These are phyloP conservation scores for Ambrosia artemisiifolia DNA, from an alignment of 129 eudicot species.

Conservation along the genomic window DNA sequence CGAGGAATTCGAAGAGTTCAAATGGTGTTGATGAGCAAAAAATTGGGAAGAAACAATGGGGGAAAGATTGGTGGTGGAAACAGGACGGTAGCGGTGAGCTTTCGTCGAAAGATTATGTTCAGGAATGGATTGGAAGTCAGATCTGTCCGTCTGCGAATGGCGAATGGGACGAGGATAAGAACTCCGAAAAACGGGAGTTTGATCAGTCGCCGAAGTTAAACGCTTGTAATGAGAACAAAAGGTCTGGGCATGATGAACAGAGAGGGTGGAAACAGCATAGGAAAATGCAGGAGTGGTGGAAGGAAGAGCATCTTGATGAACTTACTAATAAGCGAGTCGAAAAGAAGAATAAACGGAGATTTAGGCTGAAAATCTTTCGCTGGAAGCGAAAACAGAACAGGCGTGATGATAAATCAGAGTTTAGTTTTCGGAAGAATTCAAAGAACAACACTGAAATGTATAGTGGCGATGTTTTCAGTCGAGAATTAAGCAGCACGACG, in stretches of 20 bases:
- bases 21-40: constrained; percentile 35
- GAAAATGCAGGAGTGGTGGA: constrained; percentile 99
- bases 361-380: constrained; percentile 38
- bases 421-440: constrained; percentile 62
- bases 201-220: constrained; percentile 28
- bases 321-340: constrained; percentile 48
- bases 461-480: constrained; percentile 84
- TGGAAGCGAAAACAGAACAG: constrained; percentile 28
- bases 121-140: constrained; percentile 97
- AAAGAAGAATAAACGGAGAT: constrained; percentile 40
- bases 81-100: constrained; percentile 92
- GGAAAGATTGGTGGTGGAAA: constrained; percentile 99
- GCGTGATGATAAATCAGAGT: constrained; percentile 34
- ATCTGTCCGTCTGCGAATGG: constrained; percentile 52
- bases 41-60: constrained; percentile 67
- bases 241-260: constrained; percentile 26
- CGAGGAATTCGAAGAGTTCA: constrained; percentile 7
- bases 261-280: constrained; percentile 44
- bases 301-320: constrained; percentile 78
- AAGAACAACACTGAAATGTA: constrained; percentile 67
- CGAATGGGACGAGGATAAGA: constrained; percentile 71
- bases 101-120: constrained; percentile 81
- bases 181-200: constrained; percentile 30
- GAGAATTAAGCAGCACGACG: constrained; percentile 95
- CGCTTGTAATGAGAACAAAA: constrained; percentile 29